Conservation (phyloP, 805 yeast genomes). For the Danielia reshetovae region DNA sequence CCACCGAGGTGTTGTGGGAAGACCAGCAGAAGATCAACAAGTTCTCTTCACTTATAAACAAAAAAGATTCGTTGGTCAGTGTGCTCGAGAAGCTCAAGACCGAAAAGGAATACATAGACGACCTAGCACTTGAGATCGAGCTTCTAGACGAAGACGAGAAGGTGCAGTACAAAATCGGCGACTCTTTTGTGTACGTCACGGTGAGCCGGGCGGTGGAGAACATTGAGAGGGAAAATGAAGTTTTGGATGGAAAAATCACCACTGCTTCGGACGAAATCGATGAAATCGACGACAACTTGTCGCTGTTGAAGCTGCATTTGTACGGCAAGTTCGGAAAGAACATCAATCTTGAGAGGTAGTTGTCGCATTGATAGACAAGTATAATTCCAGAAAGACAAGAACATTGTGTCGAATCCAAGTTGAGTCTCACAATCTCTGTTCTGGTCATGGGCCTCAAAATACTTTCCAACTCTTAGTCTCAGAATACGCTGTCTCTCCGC, state of each 20-base stretch:
- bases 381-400: no score
- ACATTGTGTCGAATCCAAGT: no score
- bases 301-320: conserved; percentile 61
- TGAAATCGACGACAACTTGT: conserved; percentile 50
- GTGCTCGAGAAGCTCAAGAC: conserved; percentile 47
- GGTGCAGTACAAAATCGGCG: conserved; percentile 78
- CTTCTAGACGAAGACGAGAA: conserved; percentile 71
- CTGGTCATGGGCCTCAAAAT: no score
- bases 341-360: conserved; percentile 72
- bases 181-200: conserved; percentile 64
- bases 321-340: conserved; percentile 88
- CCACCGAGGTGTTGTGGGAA: conserved; percentile 65
- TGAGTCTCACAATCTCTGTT: no score
- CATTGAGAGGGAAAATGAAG: conserved; percentile 59
- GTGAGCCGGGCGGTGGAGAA: conserved; percentile 64
- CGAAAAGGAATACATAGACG: conserved; percentile 87
- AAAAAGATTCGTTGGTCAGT: conserved; percentile 55
- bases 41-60: conserved; percentile 77
- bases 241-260: conserved; percentile 47
- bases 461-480: no score
- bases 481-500: no score
- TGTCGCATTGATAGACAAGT: no score
- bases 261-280: conserved; percentile 45
- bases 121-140: conserved; percentile 80
- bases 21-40: conserved; percentile 89